Evolutionary conservation across 2,329 filamentous ascomycete genomes (phyloP).

Genomic region (Xylariomycetidae sp.): DNA sequence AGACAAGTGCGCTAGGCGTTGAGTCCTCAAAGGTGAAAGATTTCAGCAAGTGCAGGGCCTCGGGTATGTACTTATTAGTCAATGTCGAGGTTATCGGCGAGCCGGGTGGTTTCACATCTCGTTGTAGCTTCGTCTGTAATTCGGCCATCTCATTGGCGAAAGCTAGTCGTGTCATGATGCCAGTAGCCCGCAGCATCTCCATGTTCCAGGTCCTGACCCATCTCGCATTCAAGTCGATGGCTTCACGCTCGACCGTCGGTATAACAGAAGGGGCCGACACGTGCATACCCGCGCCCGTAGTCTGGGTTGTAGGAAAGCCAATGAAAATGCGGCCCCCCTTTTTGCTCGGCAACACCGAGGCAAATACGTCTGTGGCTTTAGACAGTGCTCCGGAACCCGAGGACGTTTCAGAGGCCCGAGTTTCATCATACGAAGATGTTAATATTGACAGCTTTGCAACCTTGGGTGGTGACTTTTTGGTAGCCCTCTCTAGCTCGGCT

Average conservation of each 20-base stretch:
- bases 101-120: slow-evolving; percentile 36
- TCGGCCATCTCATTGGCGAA: slow-evolving; percentile 84
- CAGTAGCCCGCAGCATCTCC: slow-evolving; percentile 85
- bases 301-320: slow-evolving; percentile 95
- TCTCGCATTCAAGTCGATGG: slow-evolving; percentile 91
- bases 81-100: slow-evolving; percentile 57
- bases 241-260: slow-evolving; percentile 93
- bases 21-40: slow-evolving; percentile 88
- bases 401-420: slow-evolving; percentile 58
- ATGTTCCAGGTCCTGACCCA: slow-evolving; percentile 95
- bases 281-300: slow-evolving; percentile 88
- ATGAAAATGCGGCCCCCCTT: slow-evolving; percentile 90
- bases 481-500: slow-evolving; percentile 86
- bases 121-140: slow-evolving; percentile 58
- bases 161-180: slow-evolving; percentile 82
- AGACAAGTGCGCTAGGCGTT: slow-evolving; percentile 79
- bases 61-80: slow-evolving; percentile 65
- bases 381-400: slow-evolving; percentile 39
- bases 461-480: slow-evolving; percentile 93
- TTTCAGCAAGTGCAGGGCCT: slow-evolving; percentile 76
- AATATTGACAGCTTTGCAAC: slow-evolving; percentile 80
- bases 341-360: slow-evolving; percentile 83
- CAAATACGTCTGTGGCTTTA: slow-evolving; percentile 73
- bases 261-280: slow-evolving; percentile 95
- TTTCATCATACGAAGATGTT: slow-evolving; percentile 86